Evolutionary conservation across 2,329 filamentous ascomycete species (phyloP).

Genomic region (Colletotrichum sp.): DNA sequence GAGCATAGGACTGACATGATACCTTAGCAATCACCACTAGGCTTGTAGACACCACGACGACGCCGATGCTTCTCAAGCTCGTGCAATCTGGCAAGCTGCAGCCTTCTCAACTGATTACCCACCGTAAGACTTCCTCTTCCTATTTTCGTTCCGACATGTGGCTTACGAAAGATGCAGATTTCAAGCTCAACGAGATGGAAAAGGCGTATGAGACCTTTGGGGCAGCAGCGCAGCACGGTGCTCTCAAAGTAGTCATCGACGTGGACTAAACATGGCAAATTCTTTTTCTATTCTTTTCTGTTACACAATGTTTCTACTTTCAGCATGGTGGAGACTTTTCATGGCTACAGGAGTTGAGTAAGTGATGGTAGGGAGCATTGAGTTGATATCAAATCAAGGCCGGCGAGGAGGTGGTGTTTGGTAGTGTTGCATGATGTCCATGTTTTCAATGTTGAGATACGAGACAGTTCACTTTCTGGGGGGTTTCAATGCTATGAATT

Average conservation of each 20-base stretch:
- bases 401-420: not conserved
- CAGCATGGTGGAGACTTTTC: not conserved
- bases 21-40: slow-evolving; percentile 47
- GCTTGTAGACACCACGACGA: slow-evolving; percentile 51
- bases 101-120: slow-evolving; percentile 48
- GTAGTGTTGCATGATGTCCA: not conserved
- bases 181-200: slow-evolving; percentile 45
- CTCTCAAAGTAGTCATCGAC: slow-evolving; percentile 49
- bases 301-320: accelerated
- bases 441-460: not conserved
- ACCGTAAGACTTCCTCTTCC: slow-evolving; percentile 33
- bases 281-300: not conserved
- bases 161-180: slow-evolving; percentile 29
- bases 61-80: slow-evolving; percentile 53
- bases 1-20: not conserved
- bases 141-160: accelerated
- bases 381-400: not conserved
- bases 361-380: not conserved
- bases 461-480: not conserved
- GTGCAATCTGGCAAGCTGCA: slow-evolving; percentile 45
- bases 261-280: not conserved
- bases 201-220: slow-evolving; percentile 49
- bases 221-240: slow-evolving; percentile 43
- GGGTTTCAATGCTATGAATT: no score
- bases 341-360: not conserved